Evolutionary conservation across 1,284 basidiomycete species (phyloP).

Genomic region (Cerrena zonata): DNA sequence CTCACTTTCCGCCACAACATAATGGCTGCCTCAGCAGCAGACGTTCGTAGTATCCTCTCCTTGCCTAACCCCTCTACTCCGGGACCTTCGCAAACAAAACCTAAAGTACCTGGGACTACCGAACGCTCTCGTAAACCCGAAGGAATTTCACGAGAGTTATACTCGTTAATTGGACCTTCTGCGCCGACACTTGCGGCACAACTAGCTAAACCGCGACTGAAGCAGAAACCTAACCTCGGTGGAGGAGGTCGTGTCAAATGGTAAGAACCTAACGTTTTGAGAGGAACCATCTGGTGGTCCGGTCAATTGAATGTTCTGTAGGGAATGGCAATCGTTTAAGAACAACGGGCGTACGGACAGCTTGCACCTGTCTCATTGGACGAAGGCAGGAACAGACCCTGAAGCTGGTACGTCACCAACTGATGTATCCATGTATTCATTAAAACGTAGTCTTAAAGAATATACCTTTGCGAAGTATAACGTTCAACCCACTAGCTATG

Average conservation of each 20-base stretch:
- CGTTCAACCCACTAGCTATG: conserved; percentile 61
- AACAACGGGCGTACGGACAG: conserved; percentile 59
- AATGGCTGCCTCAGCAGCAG: conserved; percentile 58
- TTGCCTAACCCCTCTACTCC: conserved; percentile 38
- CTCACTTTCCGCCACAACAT: neutral
- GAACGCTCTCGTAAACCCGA: conserved; percentile 61
- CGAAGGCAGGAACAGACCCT: conserved; percentile 51
- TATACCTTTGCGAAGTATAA: conserved; percentile 82
- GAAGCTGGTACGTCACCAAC: conserved; percentile 41
- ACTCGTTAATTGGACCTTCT: conserved; percentile 88
- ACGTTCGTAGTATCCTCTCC: conserved; percentile 76
- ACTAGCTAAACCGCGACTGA: conserved; percentile 76
- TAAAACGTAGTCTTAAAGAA: conserved; percentile 34
- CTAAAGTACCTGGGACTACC: conserved; percentile 21
- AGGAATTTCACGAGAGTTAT: conserved; percentile 90
- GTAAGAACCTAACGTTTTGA: conserved; percentile 28
- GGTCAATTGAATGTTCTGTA: conserved; percentile 26
- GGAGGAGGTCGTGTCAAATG: conserved; percentile 60
- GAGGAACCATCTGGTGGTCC: neutral
- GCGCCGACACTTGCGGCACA: conserved; percentile 77
- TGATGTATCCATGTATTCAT: neutral
- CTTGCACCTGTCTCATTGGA: conserved; percentile 65
- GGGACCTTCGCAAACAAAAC: conserved; percentile 33
- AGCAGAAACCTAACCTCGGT: conserved; percentile 75
- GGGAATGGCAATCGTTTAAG: conserved; percentile 72